These are phyloP conservation scores for Ottelia alismoides DNA, from an alignment of 106 monocot species.

Conservation along the genomic window DNA sequence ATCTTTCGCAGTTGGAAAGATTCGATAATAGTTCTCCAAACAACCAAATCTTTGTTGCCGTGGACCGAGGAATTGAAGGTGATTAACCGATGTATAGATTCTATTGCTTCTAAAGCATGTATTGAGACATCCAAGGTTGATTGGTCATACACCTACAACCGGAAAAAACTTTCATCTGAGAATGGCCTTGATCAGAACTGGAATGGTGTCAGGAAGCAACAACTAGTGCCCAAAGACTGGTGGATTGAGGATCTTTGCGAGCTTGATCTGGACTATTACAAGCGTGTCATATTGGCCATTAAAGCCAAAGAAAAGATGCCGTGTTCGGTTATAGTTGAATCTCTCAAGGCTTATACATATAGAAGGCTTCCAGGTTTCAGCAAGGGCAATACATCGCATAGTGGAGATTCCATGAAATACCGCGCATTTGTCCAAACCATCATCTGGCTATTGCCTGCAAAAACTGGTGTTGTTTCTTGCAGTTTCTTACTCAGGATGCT, in stretches of 20 bases:
- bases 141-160: conserved; percentile 74
- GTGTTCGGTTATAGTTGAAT: conserved; percentile 36
- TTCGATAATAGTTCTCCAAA: conserved; percentile 61
- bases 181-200: conserved; percentile 39
- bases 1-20: conserved; percentile 79
- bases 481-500: conserved; percentile 49
- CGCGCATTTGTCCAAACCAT: conserved; percentile 33
- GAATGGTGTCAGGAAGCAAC: conserved; percentile 58
- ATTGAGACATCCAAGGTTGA: conserved; percentile 52
- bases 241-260: conserved; percentile 85
- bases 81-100: conserved; percentile 45
- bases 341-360: conserved; percentile 55
- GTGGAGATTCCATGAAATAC: conserved; percentile 21
- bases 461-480: conserved; percentile 35
- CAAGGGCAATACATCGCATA: conserved; percentile 12
- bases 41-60: conserved; percentile 39
- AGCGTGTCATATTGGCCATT: conserved; percentile 41
- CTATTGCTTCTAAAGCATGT: conserved; percentile 47
- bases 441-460: conserved; percentile 34
- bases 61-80: conserved; percentile 59
- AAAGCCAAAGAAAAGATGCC: conserved; percentile 32
- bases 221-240: conserved; percentile 56
- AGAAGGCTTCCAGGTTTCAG: conserved; percentile 27
- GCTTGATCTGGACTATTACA: conserved; percentile 52
- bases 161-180: conserved; percentile 43